Conservation (phyloP, 2,329 filamentous ascomycete genomes). For the Lomentospora prolificans region DNA sequence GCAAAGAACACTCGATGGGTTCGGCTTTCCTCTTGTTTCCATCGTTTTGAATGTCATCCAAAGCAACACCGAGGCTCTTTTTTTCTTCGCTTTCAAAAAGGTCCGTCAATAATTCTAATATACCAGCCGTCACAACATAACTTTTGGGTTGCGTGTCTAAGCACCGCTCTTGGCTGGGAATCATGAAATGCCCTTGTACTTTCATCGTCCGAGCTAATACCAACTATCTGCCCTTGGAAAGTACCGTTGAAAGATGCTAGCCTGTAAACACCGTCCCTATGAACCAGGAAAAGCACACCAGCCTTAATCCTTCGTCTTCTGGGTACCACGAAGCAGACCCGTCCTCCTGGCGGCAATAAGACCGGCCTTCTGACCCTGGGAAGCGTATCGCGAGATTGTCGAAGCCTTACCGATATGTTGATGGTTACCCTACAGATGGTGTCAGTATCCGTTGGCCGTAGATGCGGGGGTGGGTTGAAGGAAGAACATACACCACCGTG, state of each 20-base stretch:
- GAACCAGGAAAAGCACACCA: conserved; percentile 40
- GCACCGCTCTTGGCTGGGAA: conserved; percentile 8
- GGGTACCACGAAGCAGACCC: conserved; percentile 99
- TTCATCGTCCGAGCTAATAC: conserved; percentile 34
- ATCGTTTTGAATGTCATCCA: conserved; percentile 6
- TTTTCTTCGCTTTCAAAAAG: conserved; percentile 1
- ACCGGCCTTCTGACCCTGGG: conserved; percentile 99
- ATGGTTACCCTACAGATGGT: conserved; percentile 73
- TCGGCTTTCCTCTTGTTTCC: no score
- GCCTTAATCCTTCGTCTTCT: conserved; percentile 96
- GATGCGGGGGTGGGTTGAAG: background rate
- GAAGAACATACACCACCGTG: conserved; percentile 68
- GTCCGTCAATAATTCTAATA: conserved; percentile 6
- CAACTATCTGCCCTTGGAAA: conserved; percentile 35
- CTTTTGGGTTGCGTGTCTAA: conserved; percentile 4
- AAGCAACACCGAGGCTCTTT: conserved; percentile 2
- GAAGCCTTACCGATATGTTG: conserved; percentile 99
- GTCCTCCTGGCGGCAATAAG: conserved; percentile 99
- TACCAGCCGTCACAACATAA: conserved; percentile 7
- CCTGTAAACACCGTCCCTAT: conserved; percentile 50
- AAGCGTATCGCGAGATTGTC: conserved; percentile 96
- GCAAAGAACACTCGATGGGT: no score
- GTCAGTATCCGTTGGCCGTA: conserved; percentile 28
- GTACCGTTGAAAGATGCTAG: conserved; percentile 49
- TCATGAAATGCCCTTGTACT: conserved; percentile 13